Conservation (phyloP, 352 stramenopile genomes). For the Globisporangium lucens region DNA sequence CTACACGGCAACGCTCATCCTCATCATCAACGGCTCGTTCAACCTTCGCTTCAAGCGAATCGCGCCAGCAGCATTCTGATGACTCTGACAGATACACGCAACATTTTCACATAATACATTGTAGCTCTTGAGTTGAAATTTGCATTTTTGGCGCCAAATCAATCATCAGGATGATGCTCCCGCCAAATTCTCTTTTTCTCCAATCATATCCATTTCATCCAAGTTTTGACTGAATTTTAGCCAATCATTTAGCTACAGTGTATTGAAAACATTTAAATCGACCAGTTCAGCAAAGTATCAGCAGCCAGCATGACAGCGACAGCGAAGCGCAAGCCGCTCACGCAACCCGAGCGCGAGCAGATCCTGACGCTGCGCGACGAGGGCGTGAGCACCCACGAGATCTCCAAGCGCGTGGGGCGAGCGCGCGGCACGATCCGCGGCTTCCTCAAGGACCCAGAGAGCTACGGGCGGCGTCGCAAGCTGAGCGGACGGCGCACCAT, state of each 20-base stretch:
- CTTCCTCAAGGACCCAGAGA: slow-evolving; percentile 7
- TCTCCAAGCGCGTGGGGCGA: background rate
- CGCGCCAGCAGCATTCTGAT: background rate
- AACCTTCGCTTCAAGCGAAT: background rate
- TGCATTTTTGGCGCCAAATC: no score
- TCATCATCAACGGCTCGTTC: slow-evolving; percentile 1
- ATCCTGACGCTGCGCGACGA: slow-evolving; percentile 7
- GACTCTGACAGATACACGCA: no score
- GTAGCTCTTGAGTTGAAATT: no score
- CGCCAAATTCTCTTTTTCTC: no score
- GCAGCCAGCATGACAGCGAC: background rate
- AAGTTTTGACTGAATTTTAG: no score
- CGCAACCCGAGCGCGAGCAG: slow-evolving; percentile 4
- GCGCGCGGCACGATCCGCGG: slow-evolving; percentile 7
- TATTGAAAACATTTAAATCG: no score
- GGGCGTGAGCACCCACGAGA: slow-evolving; percentile 6
- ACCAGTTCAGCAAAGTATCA: no score
- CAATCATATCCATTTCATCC: no score
- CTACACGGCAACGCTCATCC: slow-evolving; percentile 19
- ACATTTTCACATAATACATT: no score
- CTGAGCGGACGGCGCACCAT: background rate
- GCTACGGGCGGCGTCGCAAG: background rate
- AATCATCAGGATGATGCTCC: no score
- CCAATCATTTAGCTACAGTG: no score
- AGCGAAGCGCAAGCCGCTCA: slow-evolving; percentile 9